phyloP scores from a whole-genome alignment of 305 asterid species.

The Solanum hybrid region DNA sequence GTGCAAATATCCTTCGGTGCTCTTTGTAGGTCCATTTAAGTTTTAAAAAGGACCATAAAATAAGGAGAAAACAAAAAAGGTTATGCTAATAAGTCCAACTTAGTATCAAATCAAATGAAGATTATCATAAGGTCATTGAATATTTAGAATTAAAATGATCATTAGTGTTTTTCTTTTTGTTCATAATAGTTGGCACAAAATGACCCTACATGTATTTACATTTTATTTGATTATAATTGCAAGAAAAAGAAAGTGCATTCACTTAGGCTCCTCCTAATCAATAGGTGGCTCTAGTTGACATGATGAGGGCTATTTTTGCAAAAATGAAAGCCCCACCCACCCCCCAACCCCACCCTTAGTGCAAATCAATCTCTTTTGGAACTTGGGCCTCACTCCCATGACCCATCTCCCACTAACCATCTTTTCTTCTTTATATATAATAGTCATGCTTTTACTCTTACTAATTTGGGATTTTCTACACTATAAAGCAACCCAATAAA shows the following conservation, averaged over 20 bases:
- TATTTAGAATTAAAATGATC: constrained; percentile 7
- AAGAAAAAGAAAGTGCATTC: not conserved
- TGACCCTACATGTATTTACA: constrained; percentile 19
- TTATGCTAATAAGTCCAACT: not conserved
- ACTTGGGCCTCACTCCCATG: constrained; percentile 74
- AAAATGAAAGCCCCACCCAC: constrained; percentile 28
- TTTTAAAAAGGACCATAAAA: not conserved
- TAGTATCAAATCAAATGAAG: constrained; percentile 1
- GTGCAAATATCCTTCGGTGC: not conserved
- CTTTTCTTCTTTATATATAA: constrained; percentile 18
- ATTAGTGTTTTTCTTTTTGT: constrained; percentile 6
- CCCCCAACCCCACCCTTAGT: not conserved
- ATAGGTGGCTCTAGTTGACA: constrained; percentile 38
- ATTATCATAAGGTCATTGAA: constrained; percentile 20
- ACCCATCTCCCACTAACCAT: constrained; percentile 14
- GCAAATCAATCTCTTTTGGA: constrained; percentile 56
- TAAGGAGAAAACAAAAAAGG: not conserved
- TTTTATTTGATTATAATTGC: not conserved
- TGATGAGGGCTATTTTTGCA: constrained; percentile 26
- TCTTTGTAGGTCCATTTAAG: not conserved
- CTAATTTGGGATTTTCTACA: not conserved
- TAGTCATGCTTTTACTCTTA: constrained; percentile 13
- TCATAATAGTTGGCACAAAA: constrained; percentile 13
- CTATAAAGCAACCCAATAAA: not conserved
- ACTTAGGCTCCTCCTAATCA: constrained; percentile 30